phyloP scores from a whole-genome alignment of 768 basidiomycete genomes.

The Mrakia blollopis region DNA sequence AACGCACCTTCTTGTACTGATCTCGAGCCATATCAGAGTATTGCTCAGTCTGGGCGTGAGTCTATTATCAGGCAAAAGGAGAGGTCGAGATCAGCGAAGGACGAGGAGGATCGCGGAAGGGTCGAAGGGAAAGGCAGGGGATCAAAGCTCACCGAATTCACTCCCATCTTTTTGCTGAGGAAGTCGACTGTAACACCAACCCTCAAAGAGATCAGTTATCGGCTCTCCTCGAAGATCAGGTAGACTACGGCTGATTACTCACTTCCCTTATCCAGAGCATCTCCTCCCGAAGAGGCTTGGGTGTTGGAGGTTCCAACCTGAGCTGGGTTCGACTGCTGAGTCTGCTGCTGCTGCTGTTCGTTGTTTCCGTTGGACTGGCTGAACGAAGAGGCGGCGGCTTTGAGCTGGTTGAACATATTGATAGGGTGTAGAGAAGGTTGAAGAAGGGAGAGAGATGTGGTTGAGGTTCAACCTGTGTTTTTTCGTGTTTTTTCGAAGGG shows the following conservation, averaged over 20 bases:
- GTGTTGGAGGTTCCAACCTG: not conserved
- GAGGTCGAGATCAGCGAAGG: not conserved
- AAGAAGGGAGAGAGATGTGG: not conserved
- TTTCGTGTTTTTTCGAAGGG: not conserved
- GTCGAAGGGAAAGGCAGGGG: not conserved
- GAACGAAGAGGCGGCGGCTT: conserved; percentile 8
- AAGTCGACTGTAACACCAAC: not conserved
- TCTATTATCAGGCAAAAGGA: not conserved
- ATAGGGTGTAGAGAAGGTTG: not conserved
- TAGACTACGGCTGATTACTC: no score
- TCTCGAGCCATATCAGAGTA: conserved; percentile 1
- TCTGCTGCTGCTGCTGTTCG: not conserved
- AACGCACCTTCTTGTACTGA: conserved; percentile 11
- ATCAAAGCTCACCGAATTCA: not conserved
- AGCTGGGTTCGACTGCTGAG: not conserved
- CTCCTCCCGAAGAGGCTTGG: not conserved
- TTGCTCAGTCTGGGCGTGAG: conserved; percentile 6
- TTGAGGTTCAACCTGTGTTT: not conserved
- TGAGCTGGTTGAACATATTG: conserved; percentile 17
- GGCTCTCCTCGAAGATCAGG: no score
- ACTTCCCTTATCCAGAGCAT: not conserved
- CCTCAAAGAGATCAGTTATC: no score
- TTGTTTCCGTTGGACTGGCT: not conserved
- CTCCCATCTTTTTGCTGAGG: not conserved
- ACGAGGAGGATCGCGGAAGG: not conserved